Conservation (phyloP, 305 asterid species). For the Lippia alba region DNA sequence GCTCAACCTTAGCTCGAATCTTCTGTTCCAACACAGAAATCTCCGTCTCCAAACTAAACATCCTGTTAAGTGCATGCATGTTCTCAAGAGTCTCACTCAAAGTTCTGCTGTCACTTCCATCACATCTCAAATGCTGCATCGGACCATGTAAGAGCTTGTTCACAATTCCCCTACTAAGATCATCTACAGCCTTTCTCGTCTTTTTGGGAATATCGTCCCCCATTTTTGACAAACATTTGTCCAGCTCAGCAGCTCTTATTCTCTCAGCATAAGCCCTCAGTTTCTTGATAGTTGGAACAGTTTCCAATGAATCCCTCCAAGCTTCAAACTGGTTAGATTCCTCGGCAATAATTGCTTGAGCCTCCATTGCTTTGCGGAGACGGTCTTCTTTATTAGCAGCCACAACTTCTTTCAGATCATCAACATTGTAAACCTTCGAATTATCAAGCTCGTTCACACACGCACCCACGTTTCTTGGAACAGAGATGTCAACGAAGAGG, state of each 20-base stretch:
- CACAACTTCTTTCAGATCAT: slow-evolving; percentile 95
- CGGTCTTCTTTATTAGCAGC: slow-evolving; percentile 97
- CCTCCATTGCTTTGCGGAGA: slow-evolving; percentile 89
- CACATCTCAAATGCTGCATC: slow-evolving; percentile 96
- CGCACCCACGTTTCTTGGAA: slow-evolving; percentile 90
- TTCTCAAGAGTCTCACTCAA: slow-evolving; percentile 93
- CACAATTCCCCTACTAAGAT: slow-evolving; percentile 86
- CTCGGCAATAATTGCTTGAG: slow-evolving; percentile 81
- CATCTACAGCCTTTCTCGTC: slow-evolving; percentile 82
- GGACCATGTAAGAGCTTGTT: slow-evolving; percentile 98
- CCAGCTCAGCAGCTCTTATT: slow-evolving; percentile 83
- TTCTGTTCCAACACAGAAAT: slow-evolving; percentile 92
- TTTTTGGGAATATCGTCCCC: slow-evolving; percentile 91
- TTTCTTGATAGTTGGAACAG: slow-evolving; percentile 97
- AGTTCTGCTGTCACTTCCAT: slow-evolving; percentile 90
- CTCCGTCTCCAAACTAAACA: slow-evolving; percentile 91
- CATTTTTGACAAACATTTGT: slow-evolving; percentile 89
- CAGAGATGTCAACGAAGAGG: slow-evolving; percentile 88
- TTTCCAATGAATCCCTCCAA: slow-evolving; percentile 91
- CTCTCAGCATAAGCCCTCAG: slow-evolving; percentile 93
- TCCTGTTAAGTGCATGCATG: slow-evolving; percentile 94
- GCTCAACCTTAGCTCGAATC: slow-evolving; percentile 93
- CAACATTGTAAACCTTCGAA: slow-evolving; percentile 87
- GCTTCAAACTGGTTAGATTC: slow-evolving; percentile 92
- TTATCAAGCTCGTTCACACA: slow-evolving; percentile 72